Base-by-base conservation (phyloP, 2,329 filamentous ascomycete species). In the Pyrenophora teres region DNA sequence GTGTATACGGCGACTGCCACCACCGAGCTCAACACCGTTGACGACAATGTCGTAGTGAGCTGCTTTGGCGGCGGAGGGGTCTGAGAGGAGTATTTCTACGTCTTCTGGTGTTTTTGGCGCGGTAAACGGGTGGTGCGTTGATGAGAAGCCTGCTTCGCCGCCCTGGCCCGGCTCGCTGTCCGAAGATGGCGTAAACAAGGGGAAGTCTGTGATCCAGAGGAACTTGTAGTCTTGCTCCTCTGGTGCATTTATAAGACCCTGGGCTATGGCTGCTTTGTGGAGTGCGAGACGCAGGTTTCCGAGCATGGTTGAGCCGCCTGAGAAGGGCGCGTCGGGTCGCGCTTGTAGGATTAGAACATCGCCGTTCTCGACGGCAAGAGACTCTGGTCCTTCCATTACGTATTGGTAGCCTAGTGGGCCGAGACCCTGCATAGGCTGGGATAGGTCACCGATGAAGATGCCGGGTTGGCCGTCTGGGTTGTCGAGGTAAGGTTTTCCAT, bases 21-120 rank as follows among this genome's bases (percentile, higher is more conserved):
- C 94, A 21, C 94, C 94, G 1, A 99, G 83, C 74, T 99, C 94
- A 4, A 96, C 85, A 3, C 94, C 94, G 70, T 99, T 99, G 63
- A 97, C 84, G 0, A 99, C 93, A 12, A 99, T 85, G 65, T 99
- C 94, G 75, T 97, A 99, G 70, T 96, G 92, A 64, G 96, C 93
- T 3, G 89, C 95, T 62, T 82, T 84, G 1, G 85, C 91, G 40
- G 81, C 75, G 0, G 91, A 79, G 0, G 94, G 93, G 35, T 92
- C 81, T 0, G 81, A 86, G 32, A 86, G 79, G 1, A 97, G 83
- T 0, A 90, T 75, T 33, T 91, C 87, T 13, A 96, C 82, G 68
- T 97, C 92, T 4, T 78, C 77, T 0, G 81, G 73, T 0, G 84
- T 84, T 31, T 89, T 84, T 0, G 94, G 94, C 0, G 94, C 90